Conservation (phyloP, 345 rosid species). For the Atalantia buxifolia region DNA sequence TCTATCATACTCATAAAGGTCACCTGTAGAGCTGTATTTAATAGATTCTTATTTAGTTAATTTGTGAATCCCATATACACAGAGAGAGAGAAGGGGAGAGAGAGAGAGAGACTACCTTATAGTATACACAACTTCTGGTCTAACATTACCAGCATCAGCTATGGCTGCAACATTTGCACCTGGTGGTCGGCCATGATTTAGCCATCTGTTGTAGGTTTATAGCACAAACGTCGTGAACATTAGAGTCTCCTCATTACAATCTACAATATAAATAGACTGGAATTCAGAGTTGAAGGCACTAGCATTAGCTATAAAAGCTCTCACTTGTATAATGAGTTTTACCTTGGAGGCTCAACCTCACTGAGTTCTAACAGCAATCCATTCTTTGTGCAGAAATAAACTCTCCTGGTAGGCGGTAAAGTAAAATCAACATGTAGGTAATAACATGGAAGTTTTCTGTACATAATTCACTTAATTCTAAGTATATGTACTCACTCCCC, state of each 20-base stretch:
- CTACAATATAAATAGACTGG: conserved; percentile 16
- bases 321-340: conserved; percentile 17
- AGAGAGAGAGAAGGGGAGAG: background rate
- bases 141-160: conserved; percentile 44
- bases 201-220: conserved; percentile 53
- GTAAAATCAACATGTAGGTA: conserved; percentile 6
- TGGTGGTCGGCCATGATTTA: conserved; percentile 59
- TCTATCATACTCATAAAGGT: conserved; percentile 59
- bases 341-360: conserved; percentile 57
- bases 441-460: background rate
- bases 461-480: background rate
- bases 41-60: conserved; percentile 16
- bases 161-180: conserved; percentile 63
- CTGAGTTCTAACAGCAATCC: conserved; percentile 52
- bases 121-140: conserved; percentile 49
- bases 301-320: background rate
- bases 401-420: conserved; percentile 36
- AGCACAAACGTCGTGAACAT: conserved; percentile 28
- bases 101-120: conserved; percentile 39
- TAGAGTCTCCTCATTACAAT: conserved; percentile 26
- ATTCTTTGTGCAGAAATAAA: conserved; percentile 58
- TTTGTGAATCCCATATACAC: background rate
- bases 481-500: conserved; percentile 41
- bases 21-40: conserved; percentile 56
- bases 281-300: conserved; percentile 15